Conservation (phyloP, 306 rosid genomes). For the Sophora flavescens region DNA sequence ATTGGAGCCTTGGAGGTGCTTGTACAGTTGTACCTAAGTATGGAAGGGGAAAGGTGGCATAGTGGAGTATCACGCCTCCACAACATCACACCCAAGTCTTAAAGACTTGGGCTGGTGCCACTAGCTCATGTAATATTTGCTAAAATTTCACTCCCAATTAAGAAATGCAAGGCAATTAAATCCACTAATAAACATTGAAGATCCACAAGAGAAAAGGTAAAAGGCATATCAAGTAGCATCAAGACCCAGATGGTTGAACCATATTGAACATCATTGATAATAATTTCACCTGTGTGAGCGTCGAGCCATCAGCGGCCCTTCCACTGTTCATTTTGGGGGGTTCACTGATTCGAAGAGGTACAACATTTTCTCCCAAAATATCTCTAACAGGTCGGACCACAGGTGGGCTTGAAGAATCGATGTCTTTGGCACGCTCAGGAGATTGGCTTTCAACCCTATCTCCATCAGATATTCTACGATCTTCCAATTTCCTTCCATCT, state of each 20-base stretch:
- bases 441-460: constrained; percentile 73
- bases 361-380: constrained; percentile 79
- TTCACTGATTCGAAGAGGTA: constrained; percentile 85
- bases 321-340: constrained; percentile 73
- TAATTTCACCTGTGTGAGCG: constrained; percentile 73
- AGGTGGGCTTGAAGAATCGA: constrained; percentile 75
- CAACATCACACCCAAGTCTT: constrained; percentile 7
- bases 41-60: not conserved
- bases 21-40: not conserved
- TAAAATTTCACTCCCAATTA: constrained; percentile 13
- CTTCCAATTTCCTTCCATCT: constrained; percentile 53
- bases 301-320: constrained; percentile 63
- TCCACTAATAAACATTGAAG: not conserved
- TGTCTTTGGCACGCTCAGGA: constrained; percentile 74
- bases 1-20: not conserved
- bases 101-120: not conserved
- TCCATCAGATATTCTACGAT: constrained; percentile 69
- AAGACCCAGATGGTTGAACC: constrained; percentile 16
- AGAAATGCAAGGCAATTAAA: constrained; percentile 15
- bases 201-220: not conserved
- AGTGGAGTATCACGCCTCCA: not conserved
- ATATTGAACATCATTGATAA: constrained; percentile 38
- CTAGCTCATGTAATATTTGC: not conserved
- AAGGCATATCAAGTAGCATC: constrained; percentile 18
- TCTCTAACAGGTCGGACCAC: constrained; percentile 88